Evolutionary conservation across 371 early-diverging fungal species (phyloP), one percentile per base, ranked within the genome.

Genomic region (Zopfochytrium polystomum): DNA sequence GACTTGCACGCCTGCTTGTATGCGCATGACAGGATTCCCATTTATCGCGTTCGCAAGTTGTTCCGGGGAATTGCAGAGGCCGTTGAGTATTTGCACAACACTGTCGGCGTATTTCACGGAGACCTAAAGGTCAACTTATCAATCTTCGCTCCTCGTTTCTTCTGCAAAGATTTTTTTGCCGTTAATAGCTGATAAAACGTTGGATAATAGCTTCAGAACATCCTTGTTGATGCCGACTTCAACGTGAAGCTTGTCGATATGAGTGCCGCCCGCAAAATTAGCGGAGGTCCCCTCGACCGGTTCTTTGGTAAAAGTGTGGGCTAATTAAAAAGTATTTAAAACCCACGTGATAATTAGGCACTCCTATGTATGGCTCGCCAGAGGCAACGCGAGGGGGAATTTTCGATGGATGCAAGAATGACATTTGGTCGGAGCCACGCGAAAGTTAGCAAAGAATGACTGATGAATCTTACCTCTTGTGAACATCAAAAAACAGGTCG

Each of bases 351-450:
- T n/a, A n/a, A n/a, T n/a, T n/a, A 48, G 48, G 52, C 31, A 52
- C 52, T 15, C 52, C 52, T 15, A 52, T 52, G 52, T 52, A 27
- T 23, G 52, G 52, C 4, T 22, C 52, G 7, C 52, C 52, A 5
- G 52, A 52, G 31, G 30, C 52, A 15, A 9, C 15, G 32, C 22
- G 30, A 9, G 52, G 52, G 52, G n/a, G n/a, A n/a, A 52, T 5
- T 52, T 52, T 52, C 23, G 52, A 52, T 52, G 52, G 52, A 30
- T 9, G 52, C 29, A 30, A 20, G 52, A 52, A 52, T 32, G 52
- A 52, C 22, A 23, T 52, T 30, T 52, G 52, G 52, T 52, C 9
- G 11, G 32, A 27, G 7, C 7, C 48, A 47, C 7, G 7, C 7
- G 20, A 22, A 20, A 22, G n/a, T n/a, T n/a, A n/a, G n/a, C n/a